Conservation (phyloP, 345 rosid genomes). For the Eutrema heterophyllum region DNA sequence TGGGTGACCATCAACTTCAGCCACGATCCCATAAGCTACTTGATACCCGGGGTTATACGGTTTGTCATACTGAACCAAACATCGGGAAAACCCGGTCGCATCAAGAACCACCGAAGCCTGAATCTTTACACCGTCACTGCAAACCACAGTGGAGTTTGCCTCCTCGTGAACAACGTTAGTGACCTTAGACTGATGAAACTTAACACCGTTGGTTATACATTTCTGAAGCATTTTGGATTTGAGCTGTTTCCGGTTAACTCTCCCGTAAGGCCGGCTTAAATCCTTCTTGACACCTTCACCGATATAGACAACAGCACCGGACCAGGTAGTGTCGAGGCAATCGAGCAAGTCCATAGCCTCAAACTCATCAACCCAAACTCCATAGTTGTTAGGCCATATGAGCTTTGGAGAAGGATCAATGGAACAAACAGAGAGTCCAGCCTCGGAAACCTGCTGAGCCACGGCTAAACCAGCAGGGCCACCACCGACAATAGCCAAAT, state of each 20-base stretch:
- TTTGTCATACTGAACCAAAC: slow-evolving; percentile 90
- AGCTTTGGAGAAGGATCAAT: slow-evolving; percentile 88
- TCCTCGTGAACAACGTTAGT: slow-evolving; percentile 84
- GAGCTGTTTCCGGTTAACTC: slow-evolving; percentile 89
- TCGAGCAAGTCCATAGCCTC: slow-evolving; percentile 97
- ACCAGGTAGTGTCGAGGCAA: slow-evolving; percentile 93
- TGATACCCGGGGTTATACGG: slow-evolving; percentile 97
- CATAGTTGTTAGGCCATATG: slow-evolving; percentile 98
- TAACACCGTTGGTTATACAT: slow-evolving; percentile 77
- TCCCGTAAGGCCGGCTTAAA: slow-evolving; percentile 82
- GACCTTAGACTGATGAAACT: slow-evolving; percentile 90
- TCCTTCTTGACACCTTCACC: slow-evolving; percentile 55
- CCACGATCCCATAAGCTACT: slow-evolving; percentile 89
- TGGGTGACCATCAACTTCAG: slow-evolving; percentile 93
- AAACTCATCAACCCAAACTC: slow-evolving; percentile 98
- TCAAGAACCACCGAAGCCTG: slow-evolving; percentile 87
- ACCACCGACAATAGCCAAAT: slow-evolving; percentile 94
- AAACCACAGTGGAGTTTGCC: slow-evolving; percentile 66
- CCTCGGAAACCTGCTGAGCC: slow-evolving; percentile 89
- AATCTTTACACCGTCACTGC: slow-evolving; percentile 80
- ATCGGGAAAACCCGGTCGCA: slow-evolving; percentile 95
- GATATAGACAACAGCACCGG: slow-evolving; percentile 81
- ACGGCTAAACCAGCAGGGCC: slow-evolving; percentile 99
- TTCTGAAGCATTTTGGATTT: slow-evolving; percentile 92
- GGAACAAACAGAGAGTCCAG: slow-evolving; percentile 84